A percentile compares a stretch with the other conserved stretches of the same genome.
Evolutionary conservation across 2,329 filamentous ascomycete genomes (phyloP).

Genomic region (Pseudocercospora eumusae): DNA sequence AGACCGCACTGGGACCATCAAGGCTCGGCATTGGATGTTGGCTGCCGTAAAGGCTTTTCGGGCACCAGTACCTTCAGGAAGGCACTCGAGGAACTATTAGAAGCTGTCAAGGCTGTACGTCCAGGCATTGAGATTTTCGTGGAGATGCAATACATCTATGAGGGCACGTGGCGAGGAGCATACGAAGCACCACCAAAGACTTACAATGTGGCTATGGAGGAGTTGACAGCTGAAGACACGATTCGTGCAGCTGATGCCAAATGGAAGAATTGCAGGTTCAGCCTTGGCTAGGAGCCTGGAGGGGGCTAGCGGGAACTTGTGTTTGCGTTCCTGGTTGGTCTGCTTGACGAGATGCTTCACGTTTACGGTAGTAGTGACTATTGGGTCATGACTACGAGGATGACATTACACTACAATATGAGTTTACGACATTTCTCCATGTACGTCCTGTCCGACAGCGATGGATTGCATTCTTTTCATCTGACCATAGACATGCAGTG

Average conservation of each 20-base stretch:
- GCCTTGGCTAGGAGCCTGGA: not conserved
- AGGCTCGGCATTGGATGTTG: conserved; percentile 13
- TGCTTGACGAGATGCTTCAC: too few relatives aligned
- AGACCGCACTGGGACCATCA: conserved; percentile 19
- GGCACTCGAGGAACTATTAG: conserved; percentile 19
- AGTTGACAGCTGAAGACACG: conserved; percentile 7
- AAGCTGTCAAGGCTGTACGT: conserved; percentile 11
- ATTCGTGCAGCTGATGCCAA: conserved; percentile 13
- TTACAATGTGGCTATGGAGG: conserved; percentile 12
- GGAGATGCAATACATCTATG: conserved; percentile 21
- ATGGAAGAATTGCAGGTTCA: conserved; percentile 6
- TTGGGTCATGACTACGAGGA: too few relatives aligned
- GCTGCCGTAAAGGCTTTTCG: conserved; percentile 23
- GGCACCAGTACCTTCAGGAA: conserved; percentile 19
- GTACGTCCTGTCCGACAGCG: too few relatives aligned
- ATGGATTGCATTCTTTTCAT: too few relatives aligned
- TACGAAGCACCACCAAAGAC: conserved; percentile 8
- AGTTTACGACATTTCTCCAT: too few relatives aligned
- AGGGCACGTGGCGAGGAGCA: conserved; percentile 19
- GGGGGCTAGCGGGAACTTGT: too few relatives aligned
- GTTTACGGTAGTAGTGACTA: too few relatives aligned
- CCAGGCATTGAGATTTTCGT: conserved; percentile 12
- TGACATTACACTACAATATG: too few relatives aligned
- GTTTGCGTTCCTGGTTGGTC: too few relatives aligned
- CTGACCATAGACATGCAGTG: too few relatives aligned